Evolutionary conservation across 2,329 filamentous ascomycete genomes (phyloP).

Genomic region (Aciculosporium take): DNA sequence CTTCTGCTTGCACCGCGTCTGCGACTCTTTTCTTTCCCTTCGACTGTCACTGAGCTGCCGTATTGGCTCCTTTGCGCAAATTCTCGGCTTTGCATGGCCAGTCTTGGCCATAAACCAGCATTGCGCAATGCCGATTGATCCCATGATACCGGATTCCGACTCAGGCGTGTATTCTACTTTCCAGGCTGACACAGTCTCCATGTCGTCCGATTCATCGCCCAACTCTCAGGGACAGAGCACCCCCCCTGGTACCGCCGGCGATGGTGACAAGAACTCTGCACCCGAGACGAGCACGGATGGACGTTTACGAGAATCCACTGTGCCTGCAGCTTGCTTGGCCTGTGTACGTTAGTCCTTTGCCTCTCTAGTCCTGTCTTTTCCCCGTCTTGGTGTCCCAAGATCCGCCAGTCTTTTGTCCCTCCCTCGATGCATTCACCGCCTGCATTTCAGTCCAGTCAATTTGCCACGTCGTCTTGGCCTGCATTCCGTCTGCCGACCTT

Average conservation of each 20-base stretch:
- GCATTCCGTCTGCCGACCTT: neutral
- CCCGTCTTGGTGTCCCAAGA: neutral
- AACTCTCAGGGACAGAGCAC: conserved; percentile 4
- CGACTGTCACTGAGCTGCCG: neutral
- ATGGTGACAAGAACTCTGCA: conserved; percentile 2
- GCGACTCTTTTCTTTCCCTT: neutral
- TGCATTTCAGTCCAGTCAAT: neutral
- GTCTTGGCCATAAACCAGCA: neutral
- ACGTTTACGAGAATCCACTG: conserved; percentile 18
- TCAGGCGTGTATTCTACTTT: neutral
- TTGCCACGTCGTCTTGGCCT: neutral
- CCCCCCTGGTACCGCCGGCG: neutral
- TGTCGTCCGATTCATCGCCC: conserved; percentile 5
- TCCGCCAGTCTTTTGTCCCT: neutral
- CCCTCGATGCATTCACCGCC: neutral
- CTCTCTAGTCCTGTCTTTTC: neutral
- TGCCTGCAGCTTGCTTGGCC: conserved; percentile 39
- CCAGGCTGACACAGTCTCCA: neutral
- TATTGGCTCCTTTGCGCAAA: neutral
- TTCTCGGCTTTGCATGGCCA: neutral
- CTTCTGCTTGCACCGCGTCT: neutral
- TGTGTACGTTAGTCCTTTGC: conserved; percentile 30
- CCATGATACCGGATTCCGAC: conserved; percentile 2
- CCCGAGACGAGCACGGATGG: conserved; percentile 7
- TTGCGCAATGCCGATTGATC: neutral